Evolutionary conservation across 441 rosid genomes (phyloP), one percentile per base, ranked within the genome.

Genomic region (Gossypium trilobum): DNA sequence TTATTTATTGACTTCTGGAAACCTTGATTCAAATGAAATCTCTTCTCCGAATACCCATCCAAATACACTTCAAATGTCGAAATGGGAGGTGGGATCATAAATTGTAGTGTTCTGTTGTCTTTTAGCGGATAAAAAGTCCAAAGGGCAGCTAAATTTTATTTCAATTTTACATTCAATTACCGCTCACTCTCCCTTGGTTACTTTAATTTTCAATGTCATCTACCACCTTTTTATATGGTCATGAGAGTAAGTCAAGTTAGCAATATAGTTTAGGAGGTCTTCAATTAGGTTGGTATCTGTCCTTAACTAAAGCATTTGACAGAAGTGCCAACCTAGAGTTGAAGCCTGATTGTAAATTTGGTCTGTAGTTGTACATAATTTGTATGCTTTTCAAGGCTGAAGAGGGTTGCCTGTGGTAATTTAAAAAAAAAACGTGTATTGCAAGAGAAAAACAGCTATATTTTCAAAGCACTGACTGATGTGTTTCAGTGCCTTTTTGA

Each of bases 271-370:
- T 66, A 22, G 50, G 56, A 66, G 20, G 36, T 46, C 55, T 39
- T n/a, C 22, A n/a, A 1, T 50, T 68, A 16, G 20, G 46, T 11
- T 68, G 44, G 20, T 64, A 14, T 65, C 22, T n/a, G 57, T 67
- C 58, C 58, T 66, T 48, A 67, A 27, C 71, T 16, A 25, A 46
- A 23, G 46, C 60, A 68, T 68, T 68, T 14, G 29, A 46, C 59
- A 14, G 59, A 0, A 27, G 25, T 29, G n/a, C 72, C 9, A 51
- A 51, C 46, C 31, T 4, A 14, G 44, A 27, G 19, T 16, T 51
- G 60, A 50, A 67, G 58, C 42, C 44, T 50, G 58, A 50, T 50
- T 67, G 48, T 68, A 51, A 51, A 13, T 17, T 48, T 17, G 14
- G 1, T 14, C 11, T 67, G 58, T 16, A 29, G 44, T 50, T 6